A percentile compares a stretch with the other conserved stretches of the same genome.
These are phyloP conservation scores for Nigrospora osmanthi DNA, from an alignment of 2,329 filamentous ascomycete genomes.

Conservation along the genomic window DNA sequence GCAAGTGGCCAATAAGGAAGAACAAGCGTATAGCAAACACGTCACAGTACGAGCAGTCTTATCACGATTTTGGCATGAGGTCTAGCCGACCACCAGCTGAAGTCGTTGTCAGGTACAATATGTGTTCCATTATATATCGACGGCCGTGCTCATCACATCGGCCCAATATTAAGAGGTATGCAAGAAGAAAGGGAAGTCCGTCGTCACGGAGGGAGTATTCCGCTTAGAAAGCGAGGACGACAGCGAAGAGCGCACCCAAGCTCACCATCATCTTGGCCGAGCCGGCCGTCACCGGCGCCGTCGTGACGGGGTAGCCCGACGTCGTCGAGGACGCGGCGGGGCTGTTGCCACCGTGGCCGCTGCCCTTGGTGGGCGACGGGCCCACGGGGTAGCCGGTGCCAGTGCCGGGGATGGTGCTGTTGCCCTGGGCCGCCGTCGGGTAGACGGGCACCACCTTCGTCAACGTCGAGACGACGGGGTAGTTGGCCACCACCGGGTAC, in stretches of 20 bases:
- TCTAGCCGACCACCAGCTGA: too few relatives aligned
- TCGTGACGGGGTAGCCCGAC: background rate
- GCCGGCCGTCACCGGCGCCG: slow-evolving; percentile 10
- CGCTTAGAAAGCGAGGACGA: slow-evolving; percentile 1
- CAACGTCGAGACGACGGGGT: background rate
- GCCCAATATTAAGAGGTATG: too few relatives aligned
- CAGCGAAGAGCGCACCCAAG: slow-evolving; percentile 7
- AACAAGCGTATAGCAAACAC: too few relatives aligned
- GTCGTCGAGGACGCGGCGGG: background rate
- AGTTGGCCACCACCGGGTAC: background rate
- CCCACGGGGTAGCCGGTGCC: background rate
- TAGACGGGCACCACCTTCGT: background rate
- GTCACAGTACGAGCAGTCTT: too few relatives aligned
- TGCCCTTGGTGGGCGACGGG: background rate
- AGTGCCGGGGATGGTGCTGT: background rate
- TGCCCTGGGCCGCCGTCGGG: background rate
- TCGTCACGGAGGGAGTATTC: background rate
- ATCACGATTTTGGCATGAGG: too few relatives aligned
- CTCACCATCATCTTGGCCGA: slow-evolving; percentile 9
- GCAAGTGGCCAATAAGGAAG: too few relatives aligned
- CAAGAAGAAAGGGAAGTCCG: background rate
- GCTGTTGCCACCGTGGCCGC: background rate
- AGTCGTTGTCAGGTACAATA: too few relatives aligned
- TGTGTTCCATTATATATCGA: too few relatives aligned
- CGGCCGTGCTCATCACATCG: too few relatives aligned